Conservation (phyloP, 192 early-diverging fungal genomes). For the Neocallimastix lanati region DNA sequence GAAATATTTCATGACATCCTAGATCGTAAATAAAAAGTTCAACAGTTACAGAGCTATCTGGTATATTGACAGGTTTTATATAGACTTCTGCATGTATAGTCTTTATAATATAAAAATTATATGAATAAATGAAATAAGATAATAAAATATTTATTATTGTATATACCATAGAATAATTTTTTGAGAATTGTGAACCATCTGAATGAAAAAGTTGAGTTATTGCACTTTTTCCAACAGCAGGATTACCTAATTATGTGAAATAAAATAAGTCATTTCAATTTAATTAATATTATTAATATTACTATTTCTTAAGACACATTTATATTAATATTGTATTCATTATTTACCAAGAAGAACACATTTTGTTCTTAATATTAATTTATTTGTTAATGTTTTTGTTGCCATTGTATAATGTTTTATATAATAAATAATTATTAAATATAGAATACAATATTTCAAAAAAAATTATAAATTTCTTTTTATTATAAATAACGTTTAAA, state of each 20-base stretch:
- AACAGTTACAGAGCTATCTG: background rate
- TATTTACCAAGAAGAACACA: background rate
- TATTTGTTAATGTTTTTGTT: background rate
- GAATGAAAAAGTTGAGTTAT: background rate
- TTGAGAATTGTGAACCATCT: background rate
- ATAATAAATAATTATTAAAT: no score
- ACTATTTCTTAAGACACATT: no score
- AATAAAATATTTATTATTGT: no score
- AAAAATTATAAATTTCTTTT: no score
- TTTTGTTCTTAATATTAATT: background rate
- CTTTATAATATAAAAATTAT: no score
- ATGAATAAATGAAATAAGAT: no score
- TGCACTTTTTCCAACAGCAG: background rate
- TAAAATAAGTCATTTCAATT: no score
- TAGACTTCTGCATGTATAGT: background rate
- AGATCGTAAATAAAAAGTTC: background rate
- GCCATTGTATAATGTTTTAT: background rate
- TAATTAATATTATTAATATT: no score
- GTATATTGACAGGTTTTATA: background rate
- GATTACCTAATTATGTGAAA: no score
- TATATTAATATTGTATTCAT: no score
- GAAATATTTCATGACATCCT: background rate
- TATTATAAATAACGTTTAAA: no score
- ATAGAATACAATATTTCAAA: no score
- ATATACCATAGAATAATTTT: background rate